These are phyloP conservation scores for Verticillium albo-atrum DNA, from an alignment of 2,329 filamentous ascomycete species.

Conservation along the genomic window DNA sequence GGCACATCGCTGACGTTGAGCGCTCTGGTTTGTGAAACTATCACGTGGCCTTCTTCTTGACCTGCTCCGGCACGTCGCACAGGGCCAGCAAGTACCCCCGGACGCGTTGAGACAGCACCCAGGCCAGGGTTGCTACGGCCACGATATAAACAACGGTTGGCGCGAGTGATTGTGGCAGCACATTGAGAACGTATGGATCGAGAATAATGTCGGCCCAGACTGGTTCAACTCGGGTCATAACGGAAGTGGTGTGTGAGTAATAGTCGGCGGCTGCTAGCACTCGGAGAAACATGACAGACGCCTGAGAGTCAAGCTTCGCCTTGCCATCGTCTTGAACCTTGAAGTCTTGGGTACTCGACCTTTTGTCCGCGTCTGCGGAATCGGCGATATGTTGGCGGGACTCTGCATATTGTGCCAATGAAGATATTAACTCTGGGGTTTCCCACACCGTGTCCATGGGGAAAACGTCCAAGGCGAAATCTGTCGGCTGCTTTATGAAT, in stretches of 20 bases:
- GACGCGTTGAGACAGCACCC: conserved; percentile 32
- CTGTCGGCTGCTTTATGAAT: conserved; percentile 70
- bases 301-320: neutral
- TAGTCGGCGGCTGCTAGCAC: conserved; percentile 79
- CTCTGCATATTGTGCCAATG: conserved; percentile 59
- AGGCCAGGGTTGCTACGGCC: conserved; percentile 49
- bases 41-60: neutral
- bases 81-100: neutral
- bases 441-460: conserved; percentile 57
- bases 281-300: conserved; percentile 65
- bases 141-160: conserved; percentile 67
- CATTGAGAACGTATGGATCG: conserved; percentile 77
- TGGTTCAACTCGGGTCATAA: conserved; percentile 71
- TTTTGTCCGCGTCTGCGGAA: conserved; percentile 8
- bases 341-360: conserved; percentile 2
- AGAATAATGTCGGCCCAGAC: conserved; percentile 80
- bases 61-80: neutral
- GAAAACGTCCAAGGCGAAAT: conserved; percentile 66
- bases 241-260: conserved; percentile 65
- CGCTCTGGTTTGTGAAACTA: neutral
- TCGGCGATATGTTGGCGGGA: conserved; percentile 31
- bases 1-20: neutral
- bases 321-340: neutral
- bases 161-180: conserved; percentile 72
- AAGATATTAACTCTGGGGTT: conserved; percentile 57